These are phyloP conservation scores for Geranomyces michiganensis DNA, from an alignment of 192 early-diverging fungal genomes.

Conservation along the genomic window DNA sequence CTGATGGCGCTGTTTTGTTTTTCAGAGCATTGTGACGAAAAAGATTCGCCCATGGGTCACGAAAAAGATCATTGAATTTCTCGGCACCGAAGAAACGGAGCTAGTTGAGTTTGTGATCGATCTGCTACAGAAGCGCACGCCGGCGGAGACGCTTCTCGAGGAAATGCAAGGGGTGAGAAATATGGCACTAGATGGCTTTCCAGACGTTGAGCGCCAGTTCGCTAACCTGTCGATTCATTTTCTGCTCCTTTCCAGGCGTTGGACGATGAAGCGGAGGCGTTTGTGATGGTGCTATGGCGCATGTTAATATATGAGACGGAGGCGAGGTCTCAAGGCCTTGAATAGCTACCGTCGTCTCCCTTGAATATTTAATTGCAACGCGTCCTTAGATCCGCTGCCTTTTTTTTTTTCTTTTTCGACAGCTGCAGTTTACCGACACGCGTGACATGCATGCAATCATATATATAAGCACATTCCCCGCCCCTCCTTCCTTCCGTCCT, in stretches of 20 bases:
- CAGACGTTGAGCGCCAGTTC: too few species aligned
- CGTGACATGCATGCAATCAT: too few species aligned
- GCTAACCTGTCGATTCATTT: neutral
- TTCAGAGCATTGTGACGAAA: conserved; percentile 55
- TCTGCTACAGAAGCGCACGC: conserved; percentile 65
- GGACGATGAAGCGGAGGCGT: conserved; percentile 82
- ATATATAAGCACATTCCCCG: too few species aligned
- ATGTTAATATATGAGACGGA: conserved; percentile 87
- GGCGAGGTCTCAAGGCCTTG: conserved; percentile 56
- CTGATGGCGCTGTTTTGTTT: neutral
- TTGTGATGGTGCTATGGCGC: conserved; percentile 90
- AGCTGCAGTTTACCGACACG: too few species aligned
- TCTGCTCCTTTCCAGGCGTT: conserved; percentile 71
- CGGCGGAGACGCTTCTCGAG: conserved; percentile 67
- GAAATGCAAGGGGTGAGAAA: conserved; percentile 71
- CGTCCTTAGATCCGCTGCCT: too few species aligned
- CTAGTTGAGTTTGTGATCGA: conserved; percentile 79
- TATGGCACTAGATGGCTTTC: neutral
- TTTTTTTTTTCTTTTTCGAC: too few species aligned
- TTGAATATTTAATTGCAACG: too few species aligned
- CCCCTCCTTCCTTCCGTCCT: too few species aligned
- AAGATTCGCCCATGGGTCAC: conserved; percentile 76
- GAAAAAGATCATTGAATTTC: conserved; percentile 78
- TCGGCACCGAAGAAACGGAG: conserved; percentile 80
- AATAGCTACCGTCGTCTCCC: too few species aligned